A percentile compares a stretch with the other conserved stretches of the same genome.
Evolutionary conservation across 371 early-diverging fungal genomes (phyloP).

Genomic region (Mortierella sp.): DNA sequence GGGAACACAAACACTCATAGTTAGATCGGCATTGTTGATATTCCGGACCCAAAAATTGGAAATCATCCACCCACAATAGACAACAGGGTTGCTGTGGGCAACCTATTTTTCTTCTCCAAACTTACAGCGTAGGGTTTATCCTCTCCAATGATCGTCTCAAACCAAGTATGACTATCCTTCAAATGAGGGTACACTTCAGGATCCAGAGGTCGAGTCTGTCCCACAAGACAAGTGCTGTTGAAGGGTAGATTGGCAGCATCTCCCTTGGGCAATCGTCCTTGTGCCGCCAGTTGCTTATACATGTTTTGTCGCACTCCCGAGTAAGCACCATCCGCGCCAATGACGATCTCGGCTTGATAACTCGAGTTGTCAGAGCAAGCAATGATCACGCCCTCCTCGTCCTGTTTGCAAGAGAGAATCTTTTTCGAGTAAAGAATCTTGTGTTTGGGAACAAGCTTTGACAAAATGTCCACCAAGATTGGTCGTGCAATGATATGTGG

Average conservation of each 20-base stretch:
- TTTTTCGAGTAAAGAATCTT: conserved; percentile 26
- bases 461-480: conserved; percentile 14
- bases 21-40: neutral
- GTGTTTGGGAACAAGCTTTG: conserved; percentile 12
- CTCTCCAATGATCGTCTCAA: neutral
- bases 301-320: conserved; percentile 28
- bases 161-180: neutral
- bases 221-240: conserved; percentile 18
- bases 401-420: conserved; percentile 22
- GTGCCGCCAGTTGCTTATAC: conserved; percentile 9
- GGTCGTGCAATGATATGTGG: conserved; percentile 33
- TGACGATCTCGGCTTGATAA: conserved; percentile 27
- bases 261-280: conserved; percentile 14
- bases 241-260: conserved; percentile 13
- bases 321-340: conserved; percentile 43
- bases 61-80: no score
- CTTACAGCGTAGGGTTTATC: conserved; percentile 1
- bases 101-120: no score
- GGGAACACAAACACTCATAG: neutral
- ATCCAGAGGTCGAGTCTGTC: conserved; percentile 9
- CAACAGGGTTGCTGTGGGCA: no score
- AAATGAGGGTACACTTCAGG: neutral
- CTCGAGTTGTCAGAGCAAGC: conserved; percentile 26
- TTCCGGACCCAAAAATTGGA: no score
- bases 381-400: conserved; percentile 21